These are phyloP conservation scores for Mollisiaceae sp. DNA, from an alignment of 2,329 filamentous ascomycete genomes.

Conservation along the genomic window DNA sequence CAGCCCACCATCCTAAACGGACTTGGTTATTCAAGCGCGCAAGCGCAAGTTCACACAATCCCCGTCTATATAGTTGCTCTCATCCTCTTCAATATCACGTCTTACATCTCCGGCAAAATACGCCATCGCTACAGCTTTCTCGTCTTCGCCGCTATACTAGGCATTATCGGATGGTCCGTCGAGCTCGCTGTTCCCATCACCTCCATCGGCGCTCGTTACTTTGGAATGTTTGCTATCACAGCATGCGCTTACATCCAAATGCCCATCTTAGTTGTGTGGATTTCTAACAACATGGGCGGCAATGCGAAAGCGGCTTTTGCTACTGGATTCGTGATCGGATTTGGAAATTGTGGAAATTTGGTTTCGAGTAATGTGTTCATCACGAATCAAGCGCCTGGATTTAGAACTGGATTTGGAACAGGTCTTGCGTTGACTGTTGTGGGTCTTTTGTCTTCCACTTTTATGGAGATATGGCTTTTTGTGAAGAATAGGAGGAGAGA, in stretches of 20 bases:
- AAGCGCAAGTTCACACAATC: constrained; percentile 72
- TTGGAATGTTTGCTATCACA: constrained; percentile 44
- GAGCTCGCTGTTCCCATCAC: constrained; percentile 7
- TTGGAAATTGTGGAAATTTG: constrained; percentile 51
- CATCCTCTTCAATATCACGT: constrained; percentile 47
- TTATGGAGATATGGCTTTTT: constrained; percentile 13
- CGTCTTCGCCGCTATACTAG: constrained; percentile 42
- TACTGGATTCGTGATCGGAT: constrained; percentile 48
- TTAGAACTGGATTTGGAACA: constrained; percentile 45
- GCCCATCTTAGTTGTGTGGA: constrained; percentile 44
- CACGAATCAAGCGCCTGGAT: constrained; percentile 44
- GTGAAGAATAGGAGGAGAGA: constrained; percentile 19
- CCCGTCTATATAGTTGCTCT: constrained; percentile 75
- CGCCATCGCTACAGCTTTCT: constrained; percentile 46
- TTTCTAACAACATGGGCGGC: constrained; percentile 49
- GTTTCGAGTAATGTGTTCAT: constrained; percentile 49
- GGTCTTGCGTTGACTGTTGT: constrained; percentile 41
- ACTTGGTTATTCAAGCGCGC: constrained; percentile 43
- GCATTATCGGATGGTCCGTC: constrained; percentile 42
- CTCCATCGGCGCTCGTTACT: constrained; percentile 40
- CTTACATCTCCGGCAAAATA: constrained; percentile 41
- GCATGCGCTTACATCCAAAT: constrained; percentile 42
- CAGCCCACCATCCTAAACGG: constrained; percentile 45
- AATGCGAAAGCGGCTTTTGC: constrained; percentile 48
- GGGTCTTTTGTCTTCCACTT: constrained; percentile 35